Percentiles rank a stretch among this genome's conserved stretches.
Evolutionary conservation across 805 yeast genomes (phyloP).

Genomic region (Ogataea nonfermentans): DNA sequence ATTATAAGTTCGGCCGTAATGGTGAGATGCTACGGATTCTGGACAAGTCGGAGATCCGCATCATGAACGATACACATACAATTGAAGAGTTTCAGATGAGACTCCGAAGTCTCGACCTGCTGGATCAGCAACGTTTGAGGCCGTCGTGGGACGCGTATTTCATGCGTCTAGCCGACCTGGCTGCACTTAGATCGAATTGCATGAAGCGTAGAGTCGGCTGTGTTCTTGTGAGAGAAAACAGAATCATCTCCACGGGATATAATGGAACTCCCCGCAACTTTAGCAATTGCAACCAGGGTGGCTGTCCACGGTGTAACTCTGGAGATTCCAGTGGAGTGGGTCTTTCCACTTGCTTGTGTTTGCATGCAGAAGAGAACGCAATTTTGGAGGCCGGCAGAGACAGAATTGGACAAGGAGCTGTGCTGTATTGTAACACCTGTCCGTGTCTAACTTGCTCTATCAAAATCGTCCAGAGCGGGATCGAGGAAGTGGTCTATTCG

Average conservation of each 20-base stretch:
- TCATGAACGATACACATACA: conserved; percentile 49
- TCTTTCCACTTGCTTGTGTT: conserved; percentile 81
- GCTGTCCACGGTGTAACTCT: conserved; percentile 84
- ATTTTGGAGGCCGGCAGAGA: conserved; percentile 91
- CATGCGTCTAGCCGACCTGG: conserved; percentile 89
- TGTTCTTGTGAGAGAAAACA: conserved; percentile 78
- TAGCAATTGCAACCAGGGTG: conserved; percentile 91
- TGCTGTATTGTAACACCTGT: conserved; percentile 90
- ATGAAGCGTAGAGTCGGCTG: conserved; percentile 98
- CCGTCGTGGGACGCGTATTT: conserved; percentile 97
- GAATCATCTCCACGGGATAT: conserved; percentile 95
- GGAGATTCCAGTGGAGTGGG: conserved; percentile 62
- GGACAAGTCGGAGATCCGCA: conserved; percentile 51
- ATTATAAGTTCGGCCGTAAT: conserved; percentile 7
- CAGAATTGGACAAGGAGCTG: conserved; percentile 62
- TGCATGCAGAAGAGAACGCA: conserved; percentile 98
- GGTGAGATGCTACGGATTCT: conserved; percentile 39
- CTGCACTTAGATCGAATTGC: conserved; percentile 90
- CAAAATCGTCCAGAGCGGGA: conserved; percentile 91
- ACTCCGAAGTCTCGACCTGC: conserved; percentile 41
- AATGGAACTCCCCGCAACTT: conserved; percentile 95
- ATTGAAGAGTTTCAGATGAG: conserved; percentile 37
- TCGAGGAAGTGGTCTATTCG: conserved; percentile 87
- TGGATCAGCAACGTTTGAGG: conserved; percentile 60
- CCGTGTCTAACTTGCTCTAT: conserved; percentile 96